These are phyloP conservation scores for Blastomyces silverae DNA, from an alignment of 2,329 filamentous ascomycete genomes.

Conservation along the genomic window DNA sequence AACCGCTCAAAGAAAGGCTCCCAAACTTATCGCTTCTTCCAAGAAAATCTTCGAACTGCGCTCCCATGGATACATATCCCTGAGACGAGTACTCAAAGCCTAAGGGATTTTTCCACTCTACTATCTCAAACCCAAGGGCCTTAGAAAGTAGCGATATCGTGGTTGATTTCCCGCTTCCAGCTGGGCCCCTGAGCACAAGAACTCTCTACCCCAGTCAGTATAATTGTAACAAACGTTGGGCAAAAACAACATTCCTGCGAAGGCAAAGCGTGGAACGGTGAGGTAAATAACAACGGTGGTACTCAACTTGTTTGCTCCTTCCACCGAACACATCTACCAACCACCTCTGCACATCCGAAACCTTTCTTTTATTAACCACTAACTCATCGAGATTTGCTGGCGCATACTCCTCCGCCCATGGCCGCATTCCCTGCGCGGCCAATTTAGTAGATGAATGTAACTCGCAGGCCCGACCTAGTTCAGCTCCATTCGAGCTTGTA, in stretches of 20 bases:
- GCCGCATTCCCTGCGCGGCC: slow-evolving; percentile 49
- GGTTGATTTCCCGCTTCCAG: slow-evolving; percentile 88
- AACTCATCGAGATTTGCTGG: slow-evolving; percentile 72
- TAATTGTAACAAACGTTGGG: not conserved
- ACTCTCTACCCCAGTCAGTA: slow-evolving; percentile 53
- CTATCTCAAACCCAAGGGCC: slow-evolving; percentile 66
- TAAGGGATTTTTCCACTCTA: slow-evolving; percentile 86
- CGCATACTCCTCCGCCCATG: slow-evolving; percentile 82
- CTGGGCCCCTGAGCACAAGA: slow-evolving; percentile 79
- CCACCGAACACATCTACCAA: slow-evolving; percentile 66
- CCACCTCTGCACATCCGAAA: slow-evolving; percentile 78
- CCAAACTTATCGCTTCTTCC: slow-evolving; percentile 73
- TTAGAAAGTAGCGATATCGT: slow-evolving; percentile 71
- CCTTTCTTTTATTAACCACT: slow-evolving; percentile 91
- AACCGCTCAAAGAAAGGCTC: slow-evolving; percentile 52
- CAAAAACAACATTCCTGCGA: not conserved
- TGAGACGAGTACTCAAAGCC: slow-evolving; percentile 54
- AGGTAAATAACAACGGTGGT: slow-evolving; percentile 5
- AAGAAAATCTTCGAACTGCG: slow-evolving; percentile 89
- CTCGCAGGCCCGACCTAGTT: not conserved
- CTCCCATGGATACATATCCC: slow-evolving; percentile 62
- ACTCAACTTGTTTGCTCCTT: slow-evolving; percentile 36
- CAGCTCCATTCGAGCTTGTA: not conserved
- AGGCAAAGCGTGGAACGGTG: slow-evolving; percentile 4
- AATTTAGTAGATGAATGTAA: not conserved